A percentile compares a stretch with the other conserved stretches of the same genome.
Conservation (phyloP, 163 green algal genomes). For the Prototheca wickerhamii region DNA sequence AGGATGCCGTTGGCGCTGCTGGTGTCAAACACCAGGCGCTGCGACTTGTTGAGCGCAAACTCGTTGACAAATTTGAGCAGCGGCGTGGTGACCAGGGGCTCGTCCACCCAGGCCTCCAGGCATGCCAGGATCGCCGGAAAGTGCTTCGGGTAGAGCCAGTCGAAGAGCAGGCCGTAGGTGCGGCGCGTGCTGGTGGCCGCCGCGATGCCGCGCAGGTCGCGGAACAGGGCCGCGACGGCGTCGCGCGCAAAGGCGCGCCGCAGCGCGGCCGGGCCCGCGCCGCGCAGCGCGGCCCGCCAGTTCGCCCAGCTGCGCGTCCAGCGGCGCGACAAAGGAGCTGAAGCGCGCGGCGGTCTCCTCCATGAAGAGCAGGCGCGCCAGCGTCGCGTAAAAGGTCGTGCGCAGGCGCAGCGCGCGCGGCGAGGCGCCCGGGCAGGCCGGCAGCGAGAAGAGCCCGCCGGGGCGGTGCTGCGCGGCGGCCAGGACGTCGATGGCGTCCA, state of each 20-base stretch:
- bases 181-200: constrained; percentile 65
- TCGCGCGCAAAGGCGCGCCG: constrained; percentile 39
- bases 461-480: too few species aligned
- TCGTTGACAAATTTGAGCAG: constrained; percentile 96
- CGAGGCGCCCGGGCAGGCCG: too few species aligned
- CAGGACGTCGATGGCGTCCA: constrained; percentile 86
- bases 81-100: constrained; percentile 69
- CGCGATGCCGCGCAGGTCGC: constrained; percentile 88
- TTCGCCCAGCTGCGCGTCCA: constrained; percentile 46
- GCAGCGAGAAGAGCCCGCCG: too few species aligned
- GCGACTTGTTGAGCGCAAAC: constrained; percentile 96
- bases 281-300: constrained; percentile 34
- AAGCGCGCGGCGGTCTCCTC: constrained; percentile 87
- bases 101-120: constrained; percentile 78
- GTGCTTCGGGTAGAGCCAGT: constrained; percentile 95
- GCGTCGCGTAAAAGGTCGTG: constrained; percentile 89
- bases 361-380: constrained; percentile 91
- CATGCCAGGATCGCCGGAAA: constrained; percentile 59
- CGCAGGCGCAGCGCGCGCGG: constrained; percentile 57
- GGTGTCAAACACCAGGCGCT: constrained; percentile 89
- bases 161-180: constrained; percentile 78
- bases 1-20: constrained; percentile 94
- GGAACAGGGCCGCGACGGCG: constrained; percentile 78
- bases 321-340: constrained; percentile 81
- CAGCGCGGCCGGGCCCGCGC: constrained; percentile 27